Percentiles rank a stretch among this genome's conserved stretches.
These are phyloP conservation scores for Rosa rugosa DNA, from an alignment of 306 rosid species.

Conservation along the genomic window DNA sequence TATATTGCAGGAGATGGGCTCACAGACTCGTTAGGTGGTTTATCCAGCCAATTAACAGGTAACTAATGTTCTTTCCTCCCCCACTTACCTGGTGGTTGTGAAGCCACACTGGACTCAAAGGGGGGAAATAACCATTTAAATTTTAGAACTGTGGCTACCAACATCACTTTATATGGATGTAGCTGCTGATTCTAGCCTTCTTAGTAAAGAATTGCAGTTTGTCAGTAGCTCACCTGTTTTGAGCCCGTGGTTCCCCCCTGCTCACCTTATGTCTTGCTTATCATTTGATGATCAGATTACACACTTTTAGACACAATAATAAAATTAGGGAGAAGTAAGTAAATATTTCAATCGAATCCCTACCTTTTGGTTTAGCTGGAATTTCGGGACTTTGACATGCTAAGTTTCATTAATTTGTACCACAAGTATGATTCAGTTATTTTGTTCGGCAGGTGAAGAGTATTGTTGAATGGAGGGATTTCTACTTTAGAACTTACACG, in stretches of 20 bases:
- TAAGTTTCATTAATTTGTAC: background rate
- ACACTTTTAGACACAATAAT: background rate
- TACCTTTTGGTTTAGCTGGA: background rate
- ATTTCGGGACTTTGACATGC: background rate
- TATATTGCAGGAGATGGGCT: constrained; percentile 81
- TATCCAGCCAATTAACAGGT: constrained; percentile 91
- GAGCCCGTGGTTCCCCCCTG: too few relatives aligned
- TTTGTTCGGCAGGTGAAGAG: constrained; percentile 70
- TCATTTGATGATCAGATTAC: background rate
- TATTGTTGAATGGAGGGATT: constrained; percentile 88
- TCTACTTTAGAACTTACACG: constrained; percentile 72
- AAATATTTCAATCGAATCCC: too few relatives aligned
- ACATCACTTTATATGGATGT: background rate
- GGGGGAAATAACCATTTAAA: background rate
- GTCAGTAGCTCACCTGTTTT: too few relatives aligned
- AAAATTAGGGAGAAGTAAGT: background rate
- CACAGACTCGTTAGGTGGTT: constrained; percentile 72
- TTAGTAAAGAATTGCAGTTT: background rate
- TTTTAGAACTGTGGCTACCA: background rate
- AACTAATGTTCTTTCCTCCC: constrained; percentile 3
- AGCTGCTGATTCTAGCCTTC: background rate
- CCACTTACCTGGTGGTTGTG: too few relatives aligned
- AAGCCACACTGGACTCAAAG: background rate
- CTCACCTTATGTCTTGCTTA: background rate
- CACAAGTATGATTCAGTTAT: background rate